phyloP scores from a whole-genome alignment of 805 yeast genomes.

The Metschnikowia lunata region DNA sequence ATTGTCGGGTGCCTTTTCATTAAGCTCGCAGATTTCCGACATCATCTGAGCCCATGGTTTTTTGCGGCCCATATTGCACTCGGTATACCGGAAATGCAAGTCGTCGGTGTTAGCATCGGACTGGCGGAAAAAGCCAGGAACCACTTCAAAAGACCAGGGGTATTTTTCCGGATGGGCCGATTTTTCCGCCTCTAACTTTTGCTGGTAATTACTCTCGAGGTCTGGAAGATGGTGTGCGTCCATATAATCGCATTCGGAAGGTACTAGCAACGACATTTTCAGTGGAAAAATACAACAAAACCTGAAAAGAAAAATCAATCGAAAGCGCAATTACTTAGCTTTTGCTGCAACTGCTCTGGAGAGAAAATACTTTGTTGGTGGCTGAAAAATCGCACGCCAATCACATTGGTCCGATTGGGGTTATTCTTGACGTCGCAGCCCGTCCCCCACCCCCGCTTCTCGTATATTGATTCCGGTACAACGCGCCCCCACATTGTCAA shows the following conservation, averaged over 20 bases:
- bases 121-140: conserved; percentile 49
- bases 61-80: conserved; percentile 42
- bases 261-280: conserved; percentile 20
- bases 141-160: conserved; percentile 45
- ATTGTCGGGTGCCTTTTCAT: conserved; percentile 28
- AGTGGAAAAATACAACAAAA: too few species aligned
- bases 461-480: too few species aligned
- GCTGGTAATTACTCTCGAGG: conserved; percentile 9
- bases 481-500: too few species aligned
- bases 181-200: conserved; percentile 1
- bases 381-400: too few species aligned
- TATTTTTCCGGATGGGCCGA: conserved; percentile 4
- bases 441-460: too few species aligned
- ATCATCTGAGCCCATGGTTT: conserved; percentile 39
- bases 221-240: conserved; percentile 22
- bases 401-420: too few species aligned
- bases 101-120: conserved; percentile 43
- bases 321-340: too few species aligned
- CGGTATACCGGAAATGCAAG: conserved; percentile 39
- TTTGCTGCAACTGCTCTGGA: too few species aligned
- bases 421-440: too few species aligned
- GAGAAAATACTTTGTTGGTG: too few species aligned
- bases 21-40: conserved; percentile 30
- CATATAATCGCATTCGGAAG: conserved; percentile 23
- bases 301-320: too few species aligned